A percentile compares a stretch with the other conserved stretches of the same genome.
Evolutionary conservation across 805 yeast species (phyloP).

Genomic region (Candida ipomoeae): DNA sequence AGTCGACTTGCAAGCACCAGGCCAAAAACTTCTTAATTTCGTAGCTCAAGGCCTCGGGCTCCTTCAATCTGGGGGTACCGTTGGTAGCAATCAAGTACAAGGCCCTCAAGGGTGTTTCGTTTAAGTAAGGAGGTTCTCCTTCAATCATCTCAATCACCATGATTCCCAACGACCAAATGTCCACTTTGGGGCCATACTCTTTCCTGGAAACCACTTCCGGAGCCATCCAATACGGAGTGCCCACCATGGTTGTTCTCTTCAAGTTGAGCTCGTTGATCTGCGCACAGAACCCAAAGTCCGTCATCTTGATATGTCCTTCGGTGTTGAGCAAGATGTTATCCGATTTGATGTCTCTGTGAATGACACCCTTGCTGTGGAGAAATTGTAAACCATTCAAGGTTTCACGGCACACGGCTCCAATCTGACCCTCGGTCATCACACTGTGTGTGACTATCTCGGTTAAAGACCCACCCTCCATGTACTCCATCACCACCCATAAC

Average conservation of each 20-base stretch:
- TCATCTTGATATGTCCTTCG: slow-evolving; percentile 85
- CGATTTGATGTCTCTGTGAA: slow-evolving; percentile 94
- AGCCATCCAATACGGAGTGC: slow-evolving; percentile 99
- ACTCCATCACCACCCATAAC: slow-evolving; percentile 98
- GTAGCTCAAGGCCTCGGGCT: slow-evolving; percentile 73
- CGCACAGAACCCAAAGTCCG: slow-evolving; percentile 97
- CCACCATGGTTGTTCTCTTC: slow-evolving; percentile 97
- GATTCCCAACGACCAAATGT: slow-evolving; percentile 96
- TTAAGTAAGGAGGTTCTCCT: slow-evolving; percentile 97
- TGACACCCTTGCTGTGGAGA: slow-evolving; percentile 86
- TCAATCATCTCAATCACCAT: slow-evolving; percentile 99
- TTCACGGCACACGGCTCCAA: slow-evolving; percentile 91
- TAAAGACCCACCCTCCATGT: slow-evolving; percentile 97
- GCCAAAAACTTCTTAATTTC: slow-evolving; percentile 66
- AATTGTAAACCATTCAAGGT: slow-evolving; percentile 82
- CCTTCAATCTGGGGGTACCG: slow-evolving; percentile 91
- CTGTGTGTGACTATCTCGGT: slow-evolving; percentile 93
- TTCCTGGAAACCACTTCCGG: slow-evolving; percentile 95
- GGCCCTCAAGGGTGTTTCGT: slow-evolving; percentile 93
- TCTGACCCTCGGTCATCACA: slow-evolving; percentile 89
- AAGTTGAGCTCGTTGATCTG: slow-evolving; percentile 73
- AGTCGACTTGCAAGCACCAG: slow-evolving; percentile 77
- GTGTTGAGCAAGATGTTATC: slow-evolving; percentile 84
- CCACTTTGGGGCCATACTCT: slow-evolving; percentile 95
- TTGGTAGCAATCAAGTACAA: slow-evolving; percentile 91